Evolutionary conservation across 2,329 filamentous ascomycete species (phyloP), one percentile per base, ranked within the genome.

Genomic region (Cladosporium halotolerans): DNA sequence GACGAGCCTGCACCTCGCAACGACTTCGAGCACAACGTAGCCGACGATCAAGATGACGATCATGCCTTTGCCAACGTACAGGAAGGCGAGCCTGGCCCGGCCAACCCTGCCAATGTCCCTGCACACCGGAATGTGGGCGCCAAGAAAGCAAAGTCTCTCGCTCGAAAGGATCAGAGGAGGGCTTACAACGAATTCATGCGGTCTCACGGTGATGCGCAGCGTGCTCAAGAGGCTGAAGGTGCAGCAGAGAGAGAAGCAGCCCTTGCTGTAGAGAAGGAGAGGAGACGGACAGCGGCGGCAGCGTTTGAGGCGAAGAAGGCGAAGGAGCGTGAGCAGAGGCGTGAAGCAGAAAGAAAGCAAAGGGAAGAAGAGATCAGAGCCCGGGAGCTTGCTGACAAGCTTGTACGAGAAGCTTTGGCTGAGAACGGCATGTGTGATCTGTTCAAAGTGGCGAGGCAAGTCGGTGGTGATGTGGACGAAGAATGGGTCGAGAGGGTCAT

Each of bases 111-210:
- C 13, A 42, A 32, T 44, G n/a, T 54, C 41, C 50, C 58, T 31
- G 28, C 53, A 9, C 58, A 59, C 52, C 59, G 62, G 45, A 62
- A 63, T 43, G 67, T 78, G 18, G 75, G 75, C 51, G 71, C 74
- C 9, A 78, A 78, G 57, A 77, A 78, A 59, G 74, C 74, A 2
- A 75, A 74, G 51, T 73, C 72, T 2, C 66, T 78, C 7, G 73
- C 73, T 0, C 69, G 73, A 14, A 68, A 68, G 52, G 73, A 78
- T 54, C 68, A 71, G 48, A 62, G 67, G 9, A 59, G 70, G 18
- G 70, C 70, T 4, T 78, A 78, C 61, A 70, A 78, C 60, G 76
- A 79, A 58, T 78, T 78, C 58, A 66, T 72, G 56, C 67, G 74
- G 2, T 69, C 72, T 11, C 73, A 77, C 64, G 74, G 73, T 4